Base-by-base conservation (phyloP, 164 flowering plant genomes). In the Piper longum region DNA sequence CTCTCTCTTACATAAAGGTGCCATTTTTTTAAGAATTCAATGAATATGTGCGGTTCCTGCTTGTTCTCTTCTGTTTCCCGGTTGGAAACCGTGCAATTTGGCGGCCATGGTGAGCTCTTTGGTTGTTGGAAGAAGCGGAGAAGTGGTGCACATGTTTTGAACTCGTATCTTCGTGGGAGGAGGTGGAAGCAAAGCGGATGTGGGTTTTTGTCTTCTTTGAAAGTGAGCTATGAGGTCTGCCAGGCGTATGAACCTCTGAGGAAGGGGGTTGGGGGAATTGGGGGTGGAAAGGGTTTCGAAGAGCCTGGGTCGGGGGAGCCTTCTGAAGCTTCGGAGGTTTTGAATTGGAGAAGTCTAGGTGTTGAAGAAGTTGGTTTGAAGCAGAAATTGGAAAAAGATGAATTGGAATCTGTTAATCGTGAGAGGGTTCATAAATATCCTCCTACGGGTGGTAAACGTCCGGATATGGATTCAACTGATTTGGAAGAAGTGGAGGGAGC, bases 401-500 rank as follows among this genome's bases (percentile, higher is more conserved):
- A 6, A 2, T 2, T 48, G 11, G 11, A 48, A 48, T 48, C 52
- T 48, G 52, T 48, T 48, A 48, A 9, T 2, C 2, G 14, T 48
- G 14, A 0, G 52, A 5, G 52, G 52, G 14, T 48, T 48, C 3
- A 48, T 48, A 12, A 48, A 14, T 48, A 12, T 5, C 9, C 14
- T 48, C 14, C 52, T 44, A 8, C 3, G 52, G 52, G 52, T 9
- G 52, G 14, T 9, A 9, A 48, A 13, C 52, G 52, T 48, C 52
- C 52, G 3, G 14, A 9, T 48, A 14, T 2, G 11, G 52, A 48
- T 48, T 5, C 62, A 60, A 62, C 42, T 52, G 71, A 64, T 58
- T 16, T 41, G 54, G 77, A 65, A 51, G 68, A 68, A 4, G 65
- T 55, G 72, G 62, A 55, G 64, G 26, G 9, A 54, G 60, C n/a